Evolutionary conservation across 345 rosid species (phyloP).

Genomic region (Sisymbrium altissimum): DNA sequence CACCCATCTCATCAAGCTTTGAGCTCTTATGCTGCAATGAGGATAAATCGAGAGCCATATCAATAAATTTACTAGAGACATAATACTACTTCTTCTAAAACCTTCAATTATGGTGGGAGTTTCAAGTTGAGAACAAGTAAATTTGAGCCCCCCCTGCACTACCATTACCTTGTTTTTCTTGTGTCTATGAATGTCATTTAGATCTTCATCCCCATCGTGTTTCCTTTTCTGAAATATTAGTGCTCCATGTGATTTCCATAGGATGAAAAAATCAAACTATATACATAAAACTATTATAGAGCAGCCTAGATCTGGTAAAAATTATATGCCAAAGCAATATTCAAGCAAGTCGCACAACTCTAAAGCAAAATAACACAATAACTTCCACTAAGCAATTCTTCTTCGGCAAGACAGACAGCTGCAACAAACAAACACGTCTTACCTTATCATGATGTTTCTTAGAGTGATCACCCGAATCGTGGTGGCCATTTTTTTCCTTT

Average conservation of each 20-base stretch:
- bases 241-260: conserved; percentile 4
- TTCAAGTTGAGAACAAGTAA: neutral
- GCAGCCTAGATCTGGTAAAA: conserved; percentile 12
- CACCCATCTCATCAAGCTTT: conserved; percentile 86
- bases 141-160: neutral
- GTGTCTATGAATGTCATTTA: conserved; percentile 75
- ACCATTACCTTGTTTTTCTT: conserved; percentile 88
- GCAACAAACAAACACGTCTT: conserved; percentile 28
- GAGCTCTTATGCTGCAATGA: conserved; percentile 84
- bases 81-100: neutral
- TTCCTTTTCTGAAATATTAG: conserved; percentile 78
- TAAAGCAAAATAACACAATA: neutral
- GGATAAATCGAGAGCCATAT: conserved; percentile 10
- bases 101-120: neutral
- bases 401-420: neutral
- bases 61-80: neutral
- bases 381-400: neutral
- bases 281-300: neutral
- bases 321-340: neutral
- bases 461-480: conserved; percentile 73
- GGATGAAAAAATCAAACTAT: neutral
- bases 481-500: conserved; percentile 79
- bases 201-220: conserved; percentile 91
- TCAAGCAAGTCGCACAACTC: conserved; percentile 6
- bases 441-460: conserved; percentile 94